Evolutionary conservation across 305 asterid species (phyloP).

Genomic region (Plantago coronopus): DNA sequence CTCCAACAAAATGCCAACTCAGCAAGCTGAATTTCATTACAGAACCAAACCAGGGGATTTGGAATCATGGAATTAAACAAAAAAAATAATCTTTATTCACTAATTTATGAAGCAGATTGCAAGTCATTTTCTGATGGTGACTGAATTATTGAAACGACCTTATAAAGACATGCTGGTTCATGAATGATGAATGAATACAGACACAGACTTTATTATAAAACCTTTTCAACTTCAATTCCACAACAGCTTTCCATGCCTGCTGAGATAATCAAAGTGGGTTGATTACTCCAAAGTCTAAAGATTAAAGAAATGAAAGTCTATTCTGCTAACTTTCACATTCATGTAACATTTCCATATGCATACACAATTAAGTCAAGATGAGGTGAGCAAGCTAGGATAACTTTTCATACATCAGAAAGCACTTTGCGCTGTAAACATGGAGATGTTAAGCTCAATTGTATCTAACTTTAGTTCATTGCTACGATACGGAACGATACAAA

Average conservation of each 20-base stretch:
- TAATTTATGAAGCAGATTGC: background rate
- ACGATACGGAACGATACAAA: slow-evolving; percentile 18
- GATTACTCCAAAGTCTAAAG: background rate
- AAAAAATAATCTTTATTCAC: too few relatives aligned
- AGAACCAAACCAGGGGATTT: too few relatives aligned
- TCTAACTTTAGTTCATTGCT: slow-evolving; percentile 26
- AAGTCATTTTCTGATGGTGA: background rate
- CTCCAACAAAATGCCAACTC: too few relatives aligned
- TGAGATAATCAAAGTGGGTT: background rate
- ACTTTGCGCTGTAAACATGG: slow-evolving; percentile 11
- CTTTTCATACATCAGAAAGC: slow-evolving; percentile 34
- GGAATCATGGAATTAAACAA: too few relatives aligned
- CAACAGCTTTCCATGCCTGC: background rate
- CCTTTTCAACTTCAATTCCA: background rate
- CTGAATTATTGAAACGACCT: background rate
- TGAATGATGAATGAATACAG: background rate
- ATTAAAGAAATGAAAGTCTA: background rate
- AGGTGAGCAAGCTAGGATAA: slow-evolving; percentile 20
- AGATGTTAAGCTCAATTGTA: slow-evolving; percentile 16
- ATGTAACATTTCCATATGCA: background rate
- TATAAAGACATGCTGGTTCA: background rate
- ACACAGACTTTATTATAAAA: background rate
- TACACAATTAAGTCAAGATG: background rate
- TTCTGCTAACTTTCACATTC: background rate
- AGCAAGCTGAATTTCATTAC: too few relatives aligned